Evolutionary conservation across 2,329 filamentous ascomycete genomes (phyloP).

Genomic region (Pyrenophora tritici-repentis): DNA sequence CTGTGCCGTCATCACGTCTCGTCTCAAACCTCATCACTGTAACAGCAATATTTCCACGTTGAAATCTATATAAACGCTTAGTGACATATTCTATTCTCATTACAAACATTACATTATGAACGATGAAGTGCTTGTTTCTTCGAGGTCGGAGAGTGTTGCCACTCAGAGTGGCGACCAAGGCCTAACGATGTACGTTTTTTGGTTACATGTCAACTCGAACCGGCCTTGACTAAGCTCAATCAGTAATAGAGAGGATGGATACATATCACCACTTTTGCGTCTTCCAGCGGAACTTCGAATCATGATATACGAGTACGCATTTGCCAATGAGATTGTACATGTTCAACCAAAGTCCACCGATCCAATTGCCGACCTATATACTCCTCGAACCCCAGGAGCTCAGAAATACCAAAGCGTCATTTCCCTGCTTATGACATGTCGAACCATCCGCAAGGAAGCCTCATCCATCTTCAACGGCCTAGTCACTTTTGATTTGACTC

Average conservation of each 20-base stretch:
- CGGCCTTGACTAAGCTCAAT: neutral
- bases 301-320: constrained; percentile 11
- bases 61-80: neutral
- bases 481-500: constrained; percentile 7
- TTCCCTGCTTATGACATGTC: constrained; percentile 5
- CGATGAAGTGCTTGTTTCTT: neutral
- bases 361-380: neutral
- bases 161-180: neutral
- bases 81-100: too few relatives aligned
- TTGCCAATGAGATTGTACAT: constrained; percentile 4
- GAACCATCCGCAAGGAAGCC: constrained; percentile 2
- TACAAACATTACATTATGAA: neutral
- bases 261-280: neutral
- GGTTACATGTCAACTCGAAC: too few relatives aligned
- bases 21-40: neutral
- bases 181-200: neutral
- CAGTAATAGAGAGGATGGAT: neutral
- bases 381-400: neutral
- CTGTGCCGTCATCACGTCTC: neutral
- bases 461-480: constrained; percentile 3
- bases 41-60: neutral
- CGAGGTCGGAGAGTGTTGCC: neutral
- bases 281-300: constrained; percentile 10
- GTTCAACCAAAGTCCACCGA: constrained; percentile 5
- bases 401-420: constrained; percentile 1